Base-by-base conservation (phyloP, 768 basidiomycete genomes). In the Boletus bicolor region DNA sequence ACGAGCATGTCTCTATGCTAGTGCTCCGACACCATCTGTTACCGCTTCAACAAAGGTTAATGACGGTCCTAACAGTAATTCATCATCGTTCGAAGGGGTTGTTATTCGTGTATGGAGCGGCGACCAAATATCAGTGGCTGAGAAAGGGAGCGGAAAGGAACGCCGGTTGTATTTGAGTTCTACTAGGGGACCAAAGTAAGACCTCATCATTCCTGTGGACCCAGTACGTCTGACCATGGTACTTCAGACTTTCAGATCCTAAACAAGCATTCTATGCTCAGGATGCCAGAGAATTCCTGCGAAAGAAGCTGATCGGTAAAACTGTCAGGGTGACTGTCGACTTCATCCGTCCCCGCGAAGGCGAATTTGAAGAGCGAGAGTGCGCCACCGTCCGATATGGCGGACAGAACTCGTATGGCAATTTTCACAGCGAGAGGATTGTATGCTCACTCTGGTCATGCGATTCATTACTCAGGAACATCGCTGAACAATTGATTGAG, bases 261-360 rank as follows among this genome's bases (percentile, higher is more conserved):
- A 91, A 88, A 63, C 87, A 95, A 68, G 84, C 88, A 0, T 89
- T 82, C 62, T 94, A 92, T 68, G 91, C 93, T 2, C 84, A 89
- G 49, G 97, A 99, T 71, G 94, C 94, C 5, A 85, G 86, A 53
- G 96, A 99, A 70, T 94, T 94, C 74, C 73, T 98, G 35, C 82
- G 96, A 45, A 96, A 93, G 75, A 88, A 84, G 60, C 77, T 98
- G 21, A 95, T 98, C 58, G 96, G 96, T 41, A 94, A 94, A 74
- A 78, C 82, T 57, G 89, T 93, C 56, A 86, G 83, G 68, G 82
- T 89, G n/a, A 80, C 79, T 24, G 77, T 97, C 42, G 96, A 99
- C 73, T 98, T 97, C 63, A 69, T 95, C 60, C 89, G 93, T 57
- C 93, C 93, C 6, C 82, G 82, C 36, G 94, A 98, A 59, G 96